A percentile compares a stretch with the other conserved stretches of the same genome.
Conservation (phyloP, 495 filamentous ascomycete species). For the Barbatosphaeria neglecta region DNA sequence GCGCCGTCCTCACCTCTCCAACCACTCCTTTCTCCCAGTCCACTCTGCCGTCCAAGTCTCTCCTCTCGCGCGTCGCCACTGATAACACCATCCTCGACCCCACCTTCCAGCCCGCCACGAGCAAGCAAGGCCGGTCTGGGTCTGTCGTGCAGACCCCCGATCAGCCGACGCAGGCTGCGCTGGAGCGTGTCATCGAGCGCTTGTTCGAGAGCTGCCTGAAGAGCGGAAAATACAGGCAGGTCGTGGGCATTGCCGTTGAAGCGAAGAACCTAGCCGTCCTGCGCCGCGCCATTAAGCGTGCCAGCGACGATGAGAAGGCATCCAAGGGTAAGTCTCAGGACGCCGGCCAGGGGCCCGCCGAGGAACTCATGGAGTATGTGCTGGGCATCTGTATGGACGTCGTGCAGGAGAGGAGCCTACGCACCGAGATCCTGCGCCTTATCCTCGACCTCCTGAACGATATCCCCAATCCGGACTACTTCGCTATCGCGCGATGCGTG, state of each 20-base stretch:
- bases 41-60: conserved; percentile 77
- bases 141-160: conserved; percentile 35
- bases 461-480: conserved; percentile 85
- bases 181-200: conserved; percentile 73
- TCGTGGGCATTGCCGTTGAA: conserved; percentile 97
- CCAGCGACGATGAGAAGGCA: conserved; percentile 68
- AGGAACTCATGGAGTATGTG: conserved; percentile 95
- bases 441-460: conserved; percentile 83
- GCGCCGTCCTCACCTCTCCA: conserved; percentile 63
- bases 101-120: conserved; percentile 45
- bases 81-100: conserved; percentile 51
- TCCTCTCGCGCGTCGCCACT: conserved; percentile 57
- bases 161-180: conserved; percentile 46
- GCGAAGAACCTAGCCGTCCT: conserved; percentile 87
- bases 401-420: conserved; percentile 82
- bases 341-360: conserved; percentile 49
- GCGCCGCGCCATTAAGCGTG: conserved; percentile 69
- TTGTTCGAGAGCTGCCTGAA: conserved; percentile 85
- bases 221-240: conserved; percentile 82
- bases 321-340: conserved; percentile 39
- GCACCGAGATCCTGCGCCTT: conserved; percentile 68
- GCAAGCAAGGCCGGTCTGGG: conserved; percentile 35
- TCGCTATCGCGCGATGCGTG: conserved; percentile 95
- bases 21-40: conserved; percentile 92
- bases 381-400: conserved; percentile 95